Base-by-base conservation (phyloP, 1,284 basidiomycete species). In the Irpex rosettiformis region DNA sequence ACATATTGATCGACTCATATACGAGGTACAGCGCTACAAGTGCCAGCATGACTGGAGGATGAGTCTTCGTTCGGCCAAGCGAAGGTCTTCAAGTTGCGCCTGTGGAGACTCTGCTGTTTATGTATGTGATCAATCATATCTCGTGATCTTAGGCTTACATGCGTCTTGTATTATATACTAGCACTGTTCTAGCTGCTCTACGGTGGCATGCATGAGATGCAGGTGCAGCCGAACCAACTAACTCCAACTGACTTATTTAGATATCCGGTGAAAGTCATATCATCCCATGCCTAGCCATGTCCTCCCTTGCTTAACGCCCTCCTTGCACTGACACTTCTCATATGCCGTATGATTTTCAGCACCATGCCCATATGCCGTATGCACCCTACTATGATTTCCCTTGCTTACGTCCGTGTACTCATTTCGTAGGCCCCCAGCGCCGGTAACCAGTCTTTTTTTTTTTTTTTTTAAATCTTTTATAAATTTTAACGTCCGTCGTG, bases 1-100 rank as follows among this genome's bases (percentile, higher is more conserved):
- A 40, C 55, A 56, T 18, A 56, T 56, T 25, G 55, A 56, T 29
- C 42, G 55, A 4, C 22, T 56, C 22, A 30, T 49, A 21, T 24
- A n/a, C 21, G 43, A 48, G 6, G 55, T 56, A n/a, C n/a, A 56
- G 22, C 55, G 30, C 10, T 28, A 48, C 55, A 43, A 47, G 16
- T 51, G 47, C 29, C 45, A 18, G 13, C 55, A 56, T 28, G 55
- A 56, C 8, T 56, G 55, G 55, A 13, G 48, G 27, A 24, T 24
- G 24, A 51, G 48, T 28, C 48, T 51, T 22, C 48, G 48, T 22
- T 51, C 48, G 3, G 27, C 48, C 25, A 7, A 21, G 22, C 10
- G 48, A 28, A 51, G 24, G 16, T 10, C 48, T 22, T n/a, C n/a
- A n/a, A n/a, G n/a, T n/a, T 51, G 48, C 25, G 48, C 13, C 24